phyloP scores from a whole-genome alignment of 768 basidiomycete species.

The Psilocybe azurescens region DNA sequence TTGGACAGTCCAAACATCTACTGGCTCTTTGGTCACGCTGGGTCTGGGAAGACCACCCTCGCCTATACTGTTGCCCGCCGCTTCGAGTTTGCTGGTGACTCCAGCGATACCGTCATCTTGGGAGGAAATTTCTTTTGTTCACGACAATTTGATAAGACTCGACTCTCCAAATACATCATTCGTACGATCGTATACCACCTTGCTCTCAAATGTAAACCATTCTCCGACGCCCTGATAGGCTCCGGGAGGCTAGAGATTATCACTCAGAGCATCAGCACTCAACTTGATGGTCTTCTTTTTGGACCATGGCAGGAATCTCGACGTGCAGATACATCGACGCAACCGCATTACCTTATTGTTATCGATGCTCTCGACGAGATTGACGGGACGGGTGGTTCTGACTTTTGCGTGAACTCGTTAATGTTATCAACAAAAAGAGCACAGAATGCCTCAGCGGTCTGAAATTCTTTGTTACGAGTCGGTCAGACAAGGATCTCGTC shows the following conservation, averaged over 20 bases:
- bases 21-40: too few relatives aligned
- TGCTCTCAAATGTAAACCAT: slow-evolving; percentile 25
- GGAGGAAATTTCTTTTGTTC: slow-evolving; percentile 35
- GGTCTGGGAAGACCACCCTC: too few relatives aligned
- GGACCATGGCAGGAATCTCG: slow-evolving; percentile 20
- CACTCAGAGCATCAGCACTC: slow-evolving; percentile 9
- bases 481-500: too few relatives aligned
- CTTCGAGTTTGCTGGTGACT: too few relatives aligned
- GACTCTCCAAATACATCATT: slow-evolving; percentile 20
- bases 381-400: slow-evolving; percentile 11
- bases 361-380: slow-evolving; percentile 32
- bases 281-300: slow-evolving; percentile 20
- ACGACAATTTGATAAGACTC: slow-evolving; percentile 27
- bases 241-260: slow-evolving; percentile 13
- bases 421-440: too few relatives aligned
- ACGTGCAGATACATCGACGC: slow-evolving; percentile 3
- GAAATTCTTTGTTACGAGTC: too few relatives aligned
- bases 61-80: too few relatives aligned
- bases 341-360: slow-evolving; percentile 21
- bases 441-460: too few relatives aligned
- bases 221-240: slow-evolving; percentile 19
- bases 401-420: too few relatives aligned
- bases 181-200: slow-evolving; percentile 31
- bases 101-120: too few relatives aligned
- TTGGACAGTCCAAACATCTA: too few relatives aligned